phyloP scores from a whole-genome alignment of 768 basidiomycete species.

The Pisolithus microcarpus region DNA sequence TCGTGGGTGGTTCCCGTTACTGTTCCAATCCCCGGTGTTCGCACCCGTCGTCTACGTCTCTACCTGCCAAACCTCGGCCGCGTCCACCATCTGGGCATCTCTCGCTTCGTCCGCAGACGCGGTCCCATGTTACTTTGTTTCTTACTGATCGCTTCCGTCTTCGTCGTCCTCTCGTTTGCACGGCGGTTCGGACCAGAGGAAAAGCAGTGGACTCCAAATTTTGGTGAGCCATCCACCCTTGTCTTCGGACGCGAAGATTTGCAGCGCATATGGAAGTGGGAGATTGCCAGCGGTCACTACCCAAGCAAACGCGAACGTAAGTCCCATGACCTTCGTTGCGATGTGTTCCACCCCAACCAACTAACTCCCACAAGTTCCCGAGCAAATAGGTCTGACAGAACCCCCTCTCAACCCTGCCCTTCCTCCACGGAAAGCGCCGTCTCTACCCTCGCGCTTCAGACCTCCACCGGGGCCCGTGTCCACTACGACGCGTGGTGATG shows the following conservation, averaged over 20 bases:
- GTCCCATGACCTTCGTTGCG: constrained; percentile 23
- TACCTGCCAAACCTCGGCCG: constrained; percentile 54
- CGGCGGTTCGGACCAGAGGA: constrained; percentile 55
- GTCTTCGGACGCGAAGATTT: constrained; percentile 73
- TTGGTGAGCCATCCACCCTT: constrained; percentile 61
- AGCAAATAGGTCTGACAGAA: constrained; percentile 50
- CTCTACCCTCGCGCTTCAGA: constrained; percentile 43
- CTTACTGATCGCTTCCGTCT: constrained; percentile 39
- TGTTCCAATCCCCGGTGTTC: constrained; percentile 54
- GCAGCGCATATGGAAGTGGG: constrained; percentile 93
- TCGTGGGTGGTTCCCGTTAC: constrained; percentile 57
- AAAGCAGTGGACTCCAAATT: constrained; percentile 56
- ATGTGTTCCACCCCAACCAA: constrained; percentile 1
- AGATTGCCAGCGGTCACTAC: constrained; percentile 89
- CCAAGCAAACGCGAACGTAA: constrained; percentile 73
- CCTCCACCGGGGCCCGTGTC: constrained; percentile 40
- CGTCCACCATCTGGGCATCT: constrained; percentile 48
- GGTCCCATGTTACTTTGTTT: constrained; percentile 48
- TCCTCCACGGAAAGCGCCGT: constrained; percentile 43
- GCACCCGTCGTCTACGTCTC: constrained; percentile 48
- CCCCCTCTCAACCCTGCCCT: constrained; percentile 68
- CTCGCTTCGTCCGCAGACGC: constrained; percentile 52
- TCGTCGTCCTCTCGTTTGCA: constrained; percentile 52
- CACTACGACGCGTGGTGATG: constrained; percentile 61
- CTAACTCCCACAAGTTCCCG: constrained; percentile 48